phyloP scores from a whole-genome alignment of 768 basidiomycete species.

The Termitomyces sp. region DNA sequence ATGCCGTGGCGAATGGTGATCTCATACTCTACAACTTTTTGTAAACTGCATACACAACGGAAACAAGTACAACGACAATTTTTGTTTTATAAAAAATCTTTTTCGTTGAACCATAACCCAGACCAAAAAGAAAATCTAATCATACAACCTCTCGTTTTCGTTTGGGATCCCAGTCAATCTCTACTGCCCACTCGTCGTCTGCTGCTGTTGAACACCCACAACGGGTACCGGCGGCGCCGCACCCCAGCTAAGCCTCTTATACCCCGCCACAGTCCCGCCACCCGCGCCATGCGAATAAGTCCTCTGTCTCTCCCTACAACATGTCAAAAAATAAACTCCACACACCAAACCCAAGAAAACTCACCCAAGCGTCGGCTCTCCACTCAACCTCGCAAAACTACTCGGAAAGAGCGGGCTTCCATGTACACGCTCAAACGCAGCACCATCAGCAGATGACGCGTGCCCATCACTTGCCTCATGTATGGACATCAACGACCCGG shows the following conservation, averaged over 20 bases:
- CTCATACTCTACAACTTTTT: too few relatives aligned
- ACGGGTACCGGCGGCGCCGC: not conserved
- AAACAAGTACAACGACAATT: too few relatives aligned
- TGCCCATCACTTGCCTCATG: too few relatives aligned
- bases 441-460: too few relatives aligned
- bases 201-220: not conserved
- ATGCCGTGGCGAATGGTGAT: too few relatives aligned
- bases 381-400: constrained; percentile 65
- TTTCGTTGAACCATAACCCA: too few relatives aligned
- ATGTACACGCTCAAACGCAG: constrained; percentile 57
- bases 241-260: constrained; percentile 15
- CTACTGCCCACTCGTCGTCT: too few relatives aligned
- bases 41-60: too few relatives aligned
- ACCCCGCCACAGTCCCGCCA: constrained; percentile 12
- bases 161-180: too few relatives aligned
- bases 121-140: too few relatives aligned
- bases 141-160: too few relatives aligned
- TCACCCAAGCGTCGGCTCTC: constrained; percentile 12
- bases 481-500: constrained; percentile 17
- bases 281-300: constrained; percentile 19
- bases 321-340: not conserved
- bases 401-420: constrained; percentile 81
- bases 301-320: constrained; percentile 13
- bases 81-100: too few relatives aligned
- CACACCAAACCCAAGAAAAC: not conserved